Conservation (phyloP, 2,329 filamentous ascomycete genomes). For the Calonectria crousiana region DNA sequence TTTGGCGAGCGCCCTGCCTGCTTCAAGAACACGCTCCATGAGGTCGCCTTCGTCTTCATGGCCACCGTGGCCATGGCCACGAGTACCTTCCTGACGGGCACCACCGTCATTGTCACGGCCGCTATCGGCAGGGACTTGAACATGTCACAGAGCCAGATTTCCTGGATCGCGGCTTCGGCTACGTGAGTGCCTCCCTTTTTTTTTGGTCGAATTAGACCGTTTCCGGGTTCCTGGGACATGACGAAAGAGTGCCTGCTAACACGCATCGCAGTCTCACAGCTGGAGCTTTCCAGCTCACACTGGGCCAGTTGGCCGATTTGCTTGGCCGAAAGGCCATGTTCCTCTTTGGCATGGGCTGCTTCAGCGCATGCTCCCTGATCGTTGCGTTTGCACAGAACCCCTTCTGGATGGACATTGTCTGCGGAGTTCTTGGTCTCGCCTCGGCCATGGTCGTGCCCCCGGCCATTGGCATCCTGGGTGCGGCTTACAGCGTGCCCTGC, state of each 20-base stretch:
- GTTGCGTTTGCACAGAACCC: conserved; percentile 39
- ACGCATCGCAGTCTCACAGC: conserved; percentile 59
- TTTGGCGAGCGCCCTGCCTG: conserved; percentile 63
- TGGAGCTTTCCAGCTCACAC: conserved; percentile 74
- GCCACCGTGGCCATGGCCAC: conserved; percentile 77
- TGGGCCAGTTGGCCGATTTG: conserved; percentile 47
- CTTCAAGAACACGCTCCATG: conserved; percentile 72
- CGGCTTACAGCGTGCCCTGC: conserved; percentile 71
- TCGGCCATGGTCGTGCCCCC: conserved; percentile 73
- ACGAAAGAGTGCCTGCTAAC: background rate
- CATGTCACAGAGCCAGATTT: conserved; percentile 75
- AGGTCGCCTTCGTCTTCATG: conserved; percentile 74
- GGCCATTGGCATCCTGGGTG: conserved; percentile 73
- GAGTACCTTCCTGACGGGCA: conserved; percentile 69
- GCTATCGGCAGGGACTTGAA: conserved; percentile 69
- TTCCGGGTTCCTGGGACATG: background rate
- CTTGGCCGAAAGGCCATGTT: conserved; percentile 35
- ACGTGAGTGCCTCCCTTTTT: conserved; percentile 48
- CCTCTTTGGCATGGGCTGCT: conserved; percentile 35
- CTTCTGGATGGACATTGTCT: conserved; percentile 63
- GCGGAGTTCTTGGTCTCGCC: conserved; percentile 73
- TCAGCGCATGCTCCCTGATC: conserved; percentile 35
- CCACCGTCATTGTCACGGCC: conserved; percentile 71
- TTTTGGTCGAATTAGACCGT: background rate
- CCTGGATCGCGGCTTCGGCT: conserved; percentile 75